phyloP scores from a whole-genome alignment of 148 eudicot species.

The Silene conica region DNA sequence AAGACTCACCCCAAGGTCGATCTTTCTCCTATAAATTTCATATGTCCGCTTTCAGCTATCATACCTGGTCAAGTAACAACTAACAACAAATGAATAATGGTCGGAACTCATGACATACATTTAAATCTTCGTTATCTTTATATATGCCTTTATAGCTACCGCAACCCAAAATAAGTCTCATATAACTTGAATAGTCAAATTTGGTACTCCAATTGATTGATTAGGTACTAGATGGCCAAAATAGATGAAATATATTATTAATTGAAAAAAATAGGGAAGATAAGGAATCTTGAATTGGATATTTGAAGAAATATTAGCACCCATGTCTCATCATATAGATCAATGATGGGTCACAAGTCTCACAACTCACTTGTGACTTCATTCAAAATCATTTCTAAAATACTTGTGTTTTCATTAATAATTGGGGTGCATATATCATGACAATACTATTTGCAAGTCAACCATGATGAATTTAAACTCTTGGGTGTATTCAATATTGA shows the following conservation, averaged over 20 bases:
- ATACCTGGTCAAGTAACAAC: no score
- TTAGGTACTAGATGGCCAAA: background rate
- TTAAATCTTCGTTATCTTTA: no score
- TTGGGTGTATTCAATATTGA: no score
- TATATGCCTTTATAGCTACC: no score
- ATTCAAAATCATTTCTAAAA: background rate
- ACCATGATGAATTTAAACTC: no score
- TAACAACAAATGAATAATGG: no score
- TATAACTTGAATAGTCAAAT: background rate
- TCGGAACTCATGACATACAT: no score
- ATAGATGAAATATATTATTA: background rate
- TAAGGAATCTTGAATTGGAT: background rate
- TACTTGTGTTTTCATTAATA: slow-evolving; percentile 2
- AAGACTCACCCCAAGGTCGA: no score
- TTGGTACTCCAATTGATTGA: background rate
- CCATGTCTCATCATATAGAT: background rate
- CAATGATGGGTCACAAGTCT: background rate
- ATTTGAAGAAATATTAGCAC: background rate
- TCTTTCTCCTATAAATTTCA: no score
- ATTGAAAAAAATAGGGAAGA: background rate
- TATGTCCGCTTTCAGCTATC: no score
- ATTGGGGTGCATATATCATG: background rate
- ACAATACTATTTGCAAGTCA: slow-evolving; percentile 5
- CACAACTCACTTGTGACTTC: no score
- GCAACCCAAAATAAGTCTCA: no score